phyloP scores from a whole-genome alignment of 2,329 filamentous ascomycete genomes.

The Pseudogymnoascus verrucosus region DNA sequence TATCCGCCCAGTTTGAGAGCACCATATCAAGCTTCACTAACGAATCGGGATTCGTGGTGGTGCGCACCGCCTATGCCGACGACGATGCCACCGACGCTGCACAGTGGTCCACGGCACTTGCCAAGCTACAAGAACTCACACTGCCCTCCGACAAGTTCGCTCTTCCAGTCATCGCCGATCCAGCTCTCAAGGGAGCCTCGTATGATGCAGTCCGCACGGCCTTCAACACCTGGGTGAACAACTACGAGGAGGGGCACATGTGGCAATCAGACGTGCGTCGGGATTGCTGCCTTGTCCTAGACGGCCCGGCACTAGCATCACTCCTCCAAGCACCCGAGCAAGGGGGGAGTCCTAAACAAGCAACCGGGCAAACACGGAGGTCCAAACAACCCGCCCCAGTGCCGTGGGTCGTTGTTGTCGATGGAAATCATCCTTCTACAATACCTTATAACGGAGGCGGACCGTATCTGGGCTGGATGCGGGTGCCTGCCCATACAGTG shows the following conservation, averaged over 20 bases:
- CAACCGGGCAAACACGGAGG: neutral
- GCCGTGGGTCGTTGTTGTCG: neutral
- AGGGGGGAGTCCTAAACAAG: too few relatives aligned
- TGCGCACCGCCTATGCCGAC: neutral
- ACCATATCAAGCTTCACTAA: neutral
- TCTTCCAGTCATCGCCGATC: neutral
- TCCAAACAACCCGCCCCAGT: neutral
- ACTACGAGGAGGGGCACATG: neutral
- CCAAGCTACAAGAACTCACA: neutral
- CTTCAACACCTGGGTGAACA: neutral
- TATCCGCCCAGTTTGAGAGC: neutral
- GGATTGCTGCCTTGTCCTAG: neutral
- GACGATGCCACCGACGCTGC: neutral
- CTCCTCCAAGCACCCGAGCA: neutral
- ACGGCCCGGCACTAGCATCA: neutral
- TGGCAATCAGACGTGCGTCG: neutral
- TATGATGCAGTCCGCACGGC: neutral
- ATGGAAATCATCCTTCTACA: neutral
- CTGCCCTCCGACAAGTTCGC: neutral
- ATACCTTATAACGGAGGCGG: neutral
- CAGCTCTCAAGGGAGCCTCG: neutral
- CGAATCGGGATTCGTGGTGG: neutral
- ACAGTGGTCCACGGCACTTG: neutral
- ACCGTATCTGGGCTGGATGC: neutral
- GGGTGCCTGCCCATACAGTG: neutral